phyloP scores from a whole-genome alignment of 306 rosid species.

The Geum urbanum region DNA sequence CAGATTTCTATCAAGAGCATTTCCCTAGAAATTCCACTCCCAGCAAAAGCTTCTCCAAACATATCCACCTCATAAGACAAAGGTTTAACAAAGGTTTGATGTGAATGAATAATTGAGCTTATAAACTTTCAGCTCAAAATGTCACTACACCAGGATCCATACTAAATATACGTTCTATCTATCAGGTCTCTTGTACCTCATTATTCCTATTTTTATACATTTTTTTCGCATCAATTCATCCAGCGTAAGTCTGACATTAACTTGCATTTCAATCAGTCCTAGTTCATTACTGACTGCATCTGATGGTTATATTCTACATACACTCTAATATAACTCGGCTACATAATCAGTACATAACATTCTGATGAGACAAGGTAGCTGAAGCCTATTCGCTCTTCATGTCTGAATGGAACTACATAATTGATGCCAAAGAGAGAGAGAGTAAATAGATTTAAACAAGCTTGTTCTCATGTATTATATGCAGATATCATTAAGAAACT shows the following conservation, averaged over 20 bases:
- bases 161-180: background rate
- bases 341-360: slow-evolving; percentile 49
- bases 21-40: background rate
- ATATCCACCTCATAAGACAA: background rate
- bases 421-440: slow-evolving; percentile 5
- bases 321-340: too few relatives aligned
- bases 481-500: background rate
- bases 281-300: background rate
- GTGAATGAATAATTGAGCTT: background rate
- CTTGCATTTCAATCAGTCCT: background rate
- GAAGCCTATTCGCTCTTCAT: slow-evolving; percentile 81
- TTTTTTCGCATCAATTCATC: background rate
- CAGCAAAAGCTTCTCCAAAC: background rate
- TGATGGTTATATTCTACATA: background rate
- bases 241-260: background rate
- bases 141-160: background rate
- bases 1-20: background rate
- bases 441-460: background rate
- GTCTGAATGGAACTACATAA: slow-evolving; percentile 72
- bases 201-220: background rate
- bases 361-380: slow-evolving; percentile 82
- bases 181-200: background rate
- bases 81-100: background rate
- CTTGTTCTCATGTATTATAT: too few relatives aligned
- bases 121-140: too few relatives aligned